Base-by-base conservation (phyloP, 2,329 filamentous ascomycete genomes). In the Fusarium nodosum region DNA sequence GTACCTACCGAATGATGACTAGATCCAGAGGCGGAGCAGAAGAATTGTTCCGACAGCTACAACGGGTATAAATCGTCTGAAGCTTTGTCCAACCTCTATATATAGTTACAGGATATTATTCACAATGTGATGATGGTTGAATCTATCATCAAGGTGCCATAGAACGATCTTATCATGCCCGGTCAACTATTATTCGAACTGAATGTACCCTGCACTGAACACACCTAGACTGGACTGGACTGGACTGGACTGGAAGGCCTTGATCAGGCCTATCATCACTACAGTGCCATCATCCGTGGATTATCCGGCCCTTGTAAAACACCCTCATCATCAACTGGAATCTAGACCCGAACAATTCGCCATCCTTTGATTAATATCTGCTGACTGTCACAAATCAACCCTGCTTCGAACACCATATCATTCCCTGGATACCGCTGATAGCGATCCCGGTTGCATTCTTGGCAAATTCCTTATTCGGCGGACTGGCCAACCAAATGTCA, bases 221-320 rank as follows among this genome's bases (percentile, higher is more conserved):
- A 24, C 28, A 11, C 10, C 28, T 16, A 22, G 12, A 22, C 13
- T 44, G 26, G 18, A 18, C 41, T 39, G 5, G 12, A 22, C 13
- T 44, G 26, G 18, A 18, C 41, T 39, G 5, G 36, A 20, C 36
- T 13, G n/a, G 11, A 39, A 38, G 34, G 34, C 7, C 36, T 13
- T 20, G n/a, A 39, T 4, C 9, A 20, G 20, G 12, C n/a, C 36
- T 15, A 22, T 12, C 20, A 39, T 20, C n/a, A 39, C 36, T 39
- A 28, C 31, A 46, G 36, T 28, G 41, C 22, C 9, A 16, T 22
- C n/a, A 47, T 60, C 46, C 69, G 64, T 52, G 12, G 52, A 62
- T 72, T 71, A 72, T 42, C 68, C 72, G 65, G 24, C 15, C n/a
- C 39, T 48, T 26, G 53, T 60, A 41, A 67, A 36, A 42, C 53